Base-by-base conservation (phyloP, 371 early-diverging fungal species). In the Haplosporangium sp. region DNA sequence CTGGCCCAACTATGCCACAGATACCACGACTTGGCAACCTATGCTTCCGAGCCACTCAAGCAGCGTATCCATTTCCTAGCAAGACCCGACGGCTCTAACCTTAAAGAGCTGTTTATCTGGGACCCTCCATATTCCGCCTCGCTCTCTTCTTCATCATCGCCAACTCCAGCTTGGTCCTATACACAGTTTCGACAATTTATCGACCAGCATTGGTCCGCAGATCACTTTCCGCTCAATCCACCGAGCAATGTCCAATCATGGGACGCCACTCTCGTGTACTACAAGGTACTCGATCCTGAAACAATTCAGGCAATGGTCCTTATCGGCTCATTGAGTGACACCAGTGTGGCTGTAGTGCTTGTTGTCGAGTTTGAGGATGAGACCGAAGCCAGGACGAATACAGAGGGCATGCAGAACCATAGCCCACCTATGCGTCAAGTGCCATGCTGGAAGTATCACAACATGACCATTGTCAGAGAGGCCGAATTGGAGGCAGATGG, bases 11-110 rank as follows among this genome's bases (percentile, higher is more conserved):
- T 75, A 6, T 75, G 69, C 21, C 41, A 60, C 14, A 61, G 75
- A 42, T 66, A 65, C 54, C 75, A 75, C 45, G 75, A 75, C 46
- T 59, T 76, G n/a, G 70, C 63, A 13, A 58, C 63, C 13, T 58
- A 60, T 21, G 76, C 76, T 11, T 70, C 76, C 29, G 76, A 76
- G 16, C 51, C 69, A 4, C 60, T 76, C 45, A 65, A 59, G 62
- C 76, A 76, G 21, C 66, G 76, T 43, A 63, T 76, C 42, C 76
- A 76, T 20, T 76, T 76, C 29, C 23, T 76, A 37, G 56, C 67
- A 20, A 66, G 55, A 36, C 63, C 76, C 9, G 76, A 76, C 11
- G 63, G 71, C 2, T 76, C 76, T 21, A 76, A 76, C 29, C 62
- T 76, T 12, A 29, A 58, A 14, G 67, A 76, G 0, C 67, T 76